Evolutionary conservation across 345 rosid species (phyloP), one percentile per base, ranked within the genome.

Genomic region (Capsella bursapastoris): DNA sequence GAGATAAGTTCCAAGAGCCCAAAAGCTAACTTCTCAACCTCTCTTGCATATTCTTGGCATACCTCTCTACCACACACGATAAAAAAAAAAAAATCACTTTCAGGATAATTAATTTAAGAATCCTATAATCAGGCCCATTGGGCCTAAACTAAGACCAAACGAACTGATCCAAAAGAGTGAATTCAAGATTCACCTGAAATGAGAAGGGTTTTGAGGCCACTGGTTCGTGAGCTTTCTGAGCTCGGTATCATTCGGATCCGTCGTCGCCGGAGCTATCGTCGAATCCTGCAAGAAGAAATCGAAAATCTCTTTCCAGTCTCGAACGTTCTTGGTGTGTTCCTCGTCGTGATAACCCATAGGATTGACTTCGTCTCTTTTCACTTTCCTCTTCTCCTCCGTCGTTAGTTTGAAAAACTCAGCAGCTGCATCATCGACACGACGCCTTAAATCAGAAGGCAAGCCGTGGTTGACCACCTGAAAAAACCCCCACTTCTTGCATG

Each of bases 231-330:
- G 71, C 62, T 61, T 53, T 60, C 87, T 84, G 5, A 84, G 70
- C 38, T 85, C 82, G 59, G 77, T 16, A 53, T 84, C 89, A 72
- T 80, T 79, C 32, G 83, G 86, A 15, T 84, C 87, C 7, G 75
- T 52, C 3, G 89, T 82, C 34, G 93, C 93, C 14, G 98, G 96
- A 52, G 84, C 65, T 2, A 83, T 22, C 7, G 87, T 82, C 3
- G 93, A 88, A 16, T 88, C 96, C 43, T 82, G 74, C 59, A 85
- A 75, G 59, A 81, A 66, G 60, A 86, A 87, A 53, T 94, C 98
- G 49, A 91, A 88, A 4, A 91, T 83, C 61, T 94, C 97, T 77
- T 89, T 94, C 98, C 98, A 94, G 53, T 94, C 97, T 67, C 91
- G 82, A 74, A 94, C 89, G 75, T 91, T 94, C 78, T 94, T 94